A percentile compares a stretch with the other conserved stretches of the same genome.
These are phyloP conservation scores for Aspergillus flavus DNA, from an alignment of 2,329 filamentous ascomycete species.

Conservation along the genomic window DNA sequence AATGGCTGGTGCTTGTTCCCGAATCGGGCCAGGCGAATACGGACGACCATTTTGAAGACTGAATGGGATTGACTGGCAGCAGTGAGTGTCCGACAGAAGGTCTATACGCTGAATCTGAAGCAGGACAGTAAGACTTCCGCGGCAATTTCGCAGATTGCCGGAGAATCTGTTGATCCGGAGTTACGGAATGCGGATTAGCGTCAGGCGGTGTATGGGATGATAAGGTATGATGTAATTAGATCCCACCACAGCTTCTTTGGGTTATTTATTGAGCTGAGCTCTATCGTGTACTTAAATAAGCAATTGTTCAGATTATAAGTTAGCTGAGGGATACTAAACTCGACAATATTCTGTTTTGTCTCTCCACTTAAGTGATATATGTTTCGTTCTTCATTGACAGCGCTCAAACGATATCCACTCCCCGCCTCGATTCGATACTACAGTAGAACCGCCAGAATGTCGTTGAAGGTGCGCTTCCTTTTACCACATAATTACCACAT, in stretches of 20 bases:
- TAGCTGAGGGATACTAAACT: neutral
- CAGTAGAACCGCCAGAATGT: constrained; percentile 40
- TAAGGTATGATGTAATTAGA: constrained; percentile 25
- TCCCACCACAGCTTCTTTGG: neutral
- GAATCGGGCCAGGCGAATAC: constrained; percentile 91
- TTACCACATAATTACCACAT: neutral
- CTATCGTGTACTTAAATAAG: neutral
- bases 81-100: constrained; percentile 8
- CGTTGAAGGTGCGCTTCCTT: constrained; percentile 41
- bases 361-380: constrained; percentile 24
- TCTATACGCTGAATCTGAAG: constrained; percentile 13
- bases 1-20: constrained; percentile 85
- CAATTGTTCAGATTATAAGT: neutral
- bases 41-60: constrained; percentile 74
- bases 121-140: constrained; percentile 25
- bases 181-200: constrained; percentile 26
- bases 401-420: constrained; percentile 16
- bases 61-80: neutral
- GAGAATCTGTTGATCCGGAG: constrained; percentile 30
- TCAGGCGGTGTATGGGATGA: constrained; percentile 19
- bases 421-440: constrained; percentile 25
- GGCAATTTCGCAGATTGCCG: constrained; percentile 30
- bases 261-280: neutral
- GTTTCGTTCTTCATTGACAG: constrained; percentile 22
- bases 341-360: neutral